Percentiles rank a stretch among this genome's conserved stretches.
Evolutionary conservation across 1,284 basidiomycete species (phyloP).

Genomic region (Leccinum griseonigrum): DNA sequence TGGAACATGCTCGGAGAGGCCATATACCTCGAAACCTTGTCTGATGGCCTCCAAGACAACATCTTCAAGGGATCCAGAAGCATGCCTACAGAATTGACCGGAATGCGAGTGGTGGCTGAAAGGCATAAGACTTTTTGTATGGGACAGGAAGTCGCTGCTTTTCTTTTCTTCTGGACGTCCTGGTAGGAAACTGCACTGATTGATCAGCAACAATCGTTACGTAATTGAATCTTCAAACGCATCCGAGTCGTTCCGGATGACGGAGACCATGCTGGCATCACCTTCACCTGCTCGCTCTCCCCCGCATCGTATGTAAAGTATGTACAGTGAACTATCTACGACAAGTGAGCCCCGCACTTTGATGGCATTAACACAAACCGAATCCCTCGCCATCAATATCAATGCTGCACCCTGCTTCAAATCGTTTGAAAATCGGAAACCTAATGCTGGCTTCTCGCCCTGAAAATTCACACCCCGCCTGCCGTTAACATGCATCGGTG

Average conservation of each 20-base stretch:
- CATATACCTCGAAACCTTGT: constrained; percentile 80
- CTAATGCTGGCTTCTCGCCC: constrained; percentile 30
- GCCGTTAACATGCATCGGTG: constrained; percentile 1
- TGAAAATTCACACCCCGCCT: constrained; percentile 24
- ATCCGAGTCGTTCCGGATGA: neutral
- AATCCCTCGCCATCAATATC: constrained; percentile 16
- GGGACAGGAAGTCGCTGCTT: neutral
- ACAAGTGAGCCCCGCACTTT: constrained; percentile 23
- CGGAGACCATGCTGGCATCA: neutral
- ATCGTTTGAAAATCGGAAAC: constrained; percentile 35
- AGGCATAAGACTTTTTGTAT: constrained; percentile 54
- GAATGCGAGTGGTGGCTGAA: constrained; percentile 95
- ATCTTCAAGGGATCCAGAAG: constrained; percentile 71
- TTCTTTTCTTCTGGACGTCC: neutral
- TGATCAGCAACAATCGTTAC: constrained; percentile 13
- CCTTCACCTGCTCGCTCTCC: neutral
- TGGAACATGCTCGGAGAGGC: constrained; percentile 94
- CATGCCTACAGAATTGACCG: constrained; percentile 96
- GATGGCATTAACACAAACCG: constrained; percentile 19
- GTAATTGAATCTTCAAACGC: constrained; percentile 14
- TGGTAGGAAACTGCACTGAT: constrained; percentile 5
- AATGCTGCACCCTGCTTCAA: constrained; percentile 3
- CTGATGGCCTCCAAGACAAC: constrained; percentile 78
- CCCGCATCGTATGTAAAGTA: neutral
- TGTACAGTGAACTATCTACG: constrained; percentile 1